Evolutionary conservation across 2,329 filamentous ascomycete species (phyloP), one percentile per base, ranked within the genome.

Genomic region (Claviceps sorghi): DNA sequence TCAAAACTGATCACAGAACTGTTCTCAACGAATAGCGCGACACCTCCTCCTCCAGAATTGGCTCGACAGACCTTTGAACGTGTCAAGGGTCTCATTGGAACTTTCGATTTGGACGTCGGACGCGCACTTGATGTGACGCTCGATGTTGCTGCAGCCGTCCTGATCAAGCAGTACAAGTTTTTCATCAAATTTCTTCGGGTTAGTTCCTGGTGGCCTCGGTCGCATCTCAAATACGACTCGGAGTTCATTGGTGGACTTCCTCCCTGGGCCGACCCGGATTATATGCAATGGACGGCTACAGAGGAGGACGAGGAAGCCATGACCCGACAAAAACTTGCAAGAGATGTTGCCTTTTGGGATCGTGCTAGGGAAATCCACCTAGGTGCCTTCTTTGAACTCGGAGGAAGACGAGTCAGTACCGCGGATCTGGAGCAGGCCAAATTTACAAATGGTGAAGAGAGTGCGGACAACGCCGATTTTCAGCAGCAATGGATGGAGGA

Each of bases 131-230:
- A 98, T 65, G 88, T 97, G 22, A 94, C 89, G 0, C 76, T 98
- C 19, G 93, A 98, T 64, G 89, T 97, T 34, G 95, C 95, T 63
- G 93, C 93, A 1, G 88, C 90, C 13, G 84, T 95, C 1, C 78
- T 98, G 50, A 87, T 98, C 61, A 94, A 94, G 63, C 88, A 95
- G 58, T 89, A 84, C 64, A 82, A 85, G 34, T 98, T 97, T 69
- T 97, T 96, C 62, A 84, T 97, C 64, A 95, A 95, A 65, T 83
- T 97, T 48, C 74, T 98, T 26, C 79, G 91, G 53, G 82, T 83
- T 54, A 97, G 91, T 70, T 95, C 91, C 26, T 98, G 93, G 93
- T 98, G 93, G 93, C 93, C 93, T 1, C 81, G 83, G 49, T 80
- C 79, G 49, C 74, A 67, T 26, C 56, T 64, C 15, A 65, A 77